Percentiles rank a stretch among this genome's conserved stretches.
phyloP scores from a whole-genome alignment of 2,329 filamentous ascomycete genomes.

The Stemphylium beticola region DNA sequence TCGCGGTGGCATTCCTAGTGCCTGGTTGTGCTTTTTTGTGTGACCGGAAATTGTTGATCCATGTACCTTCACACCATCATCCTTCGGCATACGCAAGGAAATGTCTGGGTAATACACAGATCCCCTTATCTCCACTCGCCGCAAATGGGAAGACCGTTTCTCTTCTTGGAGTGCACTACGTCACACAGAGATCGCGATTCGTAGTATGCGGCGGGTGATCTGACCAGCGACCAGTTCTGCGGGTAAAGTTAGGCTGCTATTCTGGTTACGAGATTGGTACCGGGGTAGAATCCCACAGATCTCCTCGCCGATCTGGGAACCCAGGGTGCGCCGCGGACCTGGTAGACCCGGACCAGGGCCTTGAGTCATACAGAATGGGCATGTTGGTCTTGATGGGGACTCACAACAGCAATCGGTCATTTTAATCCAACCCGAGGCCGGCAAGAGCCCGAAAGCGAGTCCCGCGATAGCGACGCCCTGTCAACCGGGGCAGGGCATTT shows the following conservation, averaged over 20 bases:
- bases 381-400: neutral
- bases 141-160: neutral
- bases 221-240: conserved; percentile 5
- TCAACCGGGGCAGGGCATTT: neutral
- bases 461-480: neutral
- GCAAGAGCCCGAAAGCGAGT: conserved; percentile 1
- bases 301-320: conserved; percentile 11
- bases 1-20: neutral
- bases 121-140: conserved; percentile 6
- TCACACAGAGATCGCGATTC: conserved; percentile 7
- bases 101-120: conserved; percentile 1
- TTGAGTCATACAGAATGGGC: conserved; percentile 8
- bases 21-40: conserved; percentile 3
- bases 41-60: conserved; percentile 4
- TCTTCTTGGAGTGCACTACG: conserved; percentile 3
- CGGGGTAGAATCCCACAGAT: conserved; percentile 5
- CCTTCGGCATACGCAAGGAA: neutral
- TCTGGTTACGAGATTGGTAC: conserved; percentile 2
- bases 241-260: conserved; percentile 5
- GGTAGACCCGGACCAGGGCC: conserved; percentile 11
- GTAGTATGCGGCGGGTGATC: conserved; percentile 7
- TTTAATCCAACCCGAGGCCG: neutral
- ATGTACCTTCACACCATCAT: neutral
- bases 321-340: conserved; percentile 8
- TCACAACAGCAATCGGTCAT: neutral